Percentiles rank a stretch among this genome's conserved stretches.
Evolutionary conservation across 1,284 basidiomycete species (phyloP).

Genomic region (Moniliophthora roreri): DNA sequence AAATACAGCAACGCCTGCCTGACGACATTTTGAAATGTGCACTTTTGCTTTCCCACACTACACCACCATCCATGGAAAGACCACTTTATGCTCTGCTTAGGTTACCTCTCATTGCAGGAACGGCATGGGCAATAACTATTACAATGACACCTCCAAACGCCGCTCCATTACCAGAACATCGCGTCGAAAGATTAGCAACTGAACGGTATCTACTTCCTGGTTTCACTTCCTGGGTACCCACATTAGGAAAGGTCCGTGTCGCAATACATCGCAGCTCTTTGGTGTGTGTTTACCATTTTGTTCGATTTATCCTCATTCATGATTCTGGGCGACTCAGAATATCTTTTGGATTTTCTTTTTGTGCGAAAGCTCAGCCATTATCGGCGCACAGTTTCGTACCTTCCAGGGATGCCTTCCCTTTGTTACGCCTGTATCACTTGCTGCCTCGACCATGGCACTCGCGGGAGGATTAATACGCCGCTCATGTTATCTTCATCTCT

Average conservation of each 20-base stretch:
- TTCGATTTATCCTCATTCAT: background rate
- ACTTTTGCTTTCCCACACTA: no score
- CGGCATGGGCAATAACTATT: slow-evolving; percentile 5
- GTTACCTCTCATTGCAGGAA: background rate
- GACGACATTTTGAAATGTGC: no score
- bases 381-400: background rate
- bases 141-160: slow-evolving; percentile 7
- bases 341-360: background rate
- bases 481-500: background rate
- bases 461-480: background rate
- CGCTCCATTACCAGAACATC: background rate
- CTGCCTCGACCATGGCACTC: background rate
- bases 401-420: background rate
- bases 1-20: no score
- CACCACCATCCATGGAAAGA: no score
- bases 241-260: background rate
- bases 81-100: background rate
- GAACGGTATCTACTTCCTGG: background rate
- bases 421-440: background rate
- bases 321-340: background rate
- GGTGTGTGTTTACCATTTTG: background rate
- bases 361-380: background rate
- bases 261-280: background rate
- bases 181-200: background rate
- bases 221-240: background rate